Evolutionary conservation across 495 filamentous ascomycete genomes (phyloP), one percentile per base, ranked within the genome.

Genomic region (Trichocladium uniseriatum): DNA sequence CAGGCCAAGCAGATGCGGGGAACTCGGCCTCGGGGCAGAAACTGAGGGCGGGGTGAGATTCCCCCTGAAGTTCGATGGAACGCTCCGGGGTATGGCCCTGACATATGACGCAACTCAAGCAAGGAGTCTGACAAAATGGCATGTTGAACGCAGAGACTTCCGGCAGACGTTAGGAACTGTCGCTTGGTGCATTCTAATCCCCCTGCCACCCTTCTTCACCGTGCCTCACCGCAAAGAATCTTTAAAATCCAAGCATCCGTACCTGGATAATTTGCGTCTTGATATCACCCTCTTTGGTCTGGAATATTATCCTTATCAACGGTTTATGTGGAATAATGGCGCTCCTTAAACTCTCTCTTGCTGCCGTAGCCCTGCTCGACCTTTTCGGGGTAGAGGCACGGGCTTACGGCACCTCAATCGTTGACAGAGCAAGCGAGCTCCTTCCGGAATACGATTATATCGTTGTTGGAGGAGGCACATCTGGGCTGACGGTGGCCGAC

Each of bases 401-500:
- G 0, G 47, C 47, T 8, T 39, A 20, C 16, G 29, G 22, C 45
- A 15, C 36, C 2, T 13, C 47, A 2, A 38, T 56, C 11, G 21
- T 52, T 3, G 27, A 32, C 3, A 43, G 48, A 14, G 37, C 32
- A 5, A 48, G 43, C 4, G 43, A 45, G 0, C 28, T 52, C 3
- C 28, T 38, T 6, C 31, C 37, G 1, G 53, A 56, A 21, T 64
- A 67, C 27, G 71, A 67, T 50, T 61, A 63, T 38, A 46, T 66
- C 15, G 48, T 64, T 22, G 56, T 67, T 37, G 63, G 73, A 1
- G 74, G 68, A 4, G 74, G 73, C 6, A 69, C 67, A 4, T 58
- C 64, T 22, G 72, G 73, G 1, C 53, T 76, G 24, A 68, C 65
- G 0, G 58, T 77, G 18, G 74, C 71, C 3, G 64, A 68, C 29